Base-by-base conservation (phyloP, 2,329 filamentous ascomycete species). In the Colletotrichum orchidophilum region DNA sequence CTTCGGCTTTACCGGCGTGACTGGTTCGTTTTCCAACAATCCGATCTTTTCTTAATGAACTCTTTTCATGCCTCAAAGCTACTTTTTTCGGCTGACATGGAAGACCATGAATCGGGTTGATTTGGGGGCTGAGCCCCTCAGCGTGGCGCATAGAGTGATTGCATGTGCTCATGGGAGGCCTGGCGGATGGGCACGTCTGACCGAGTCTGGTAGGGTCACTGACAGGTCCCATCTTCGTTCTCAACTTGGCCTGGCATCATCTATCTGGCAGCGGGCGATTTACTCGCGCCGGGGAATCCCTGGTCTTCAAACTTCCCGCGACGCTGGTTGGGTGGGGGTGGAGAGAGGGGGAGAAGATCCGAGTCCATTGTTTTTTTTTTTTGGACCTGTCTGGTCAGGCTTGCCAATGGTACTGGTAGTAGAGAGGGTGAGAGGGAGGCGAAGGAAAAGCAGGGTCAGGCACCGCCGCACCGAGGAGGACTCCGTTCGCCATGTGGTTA, bases 281-380 rank as follows among this genome's bases (percentile, higher is more conserved):
- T 63, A 8, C 13, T n/a, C 21, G 29, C 50, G 24, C 52, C 15
- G 63, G 68, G 63, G 68, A 62, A 58, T 63, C 68, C 57, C 39
- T 46, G 39, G 39, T 71, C 57, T 53, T 67, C 52, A 63, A 67
- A 62, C 63, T 35, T 62, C 26, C 62, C 66, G 54, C 60, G 33
- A 60, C 42, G 46, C 54, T 60, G 66, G 54, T 54, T n/a, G 61
- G 62, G 54, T 59, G 54, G 66, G 62, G 62, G 60, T 65, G 66
- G 66, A 53, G 62, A 60, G 54, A 35, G 39, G 15, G 39, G 15
- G 6, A 42, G 39, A 42, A 18, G 39, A 42, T 65, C 46, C 62
- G 61, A 27, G 31, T 53, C 46, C 13, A 5, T 42, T 39, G 50
- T 26, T 7, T 15, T 7, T 15, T 18, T 15, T 33, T 33, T 35